Evolutionary conservation across 805 yeast genomes (phyloP).

Genomic region (Saccharomycopsis schoenii): DNA sequence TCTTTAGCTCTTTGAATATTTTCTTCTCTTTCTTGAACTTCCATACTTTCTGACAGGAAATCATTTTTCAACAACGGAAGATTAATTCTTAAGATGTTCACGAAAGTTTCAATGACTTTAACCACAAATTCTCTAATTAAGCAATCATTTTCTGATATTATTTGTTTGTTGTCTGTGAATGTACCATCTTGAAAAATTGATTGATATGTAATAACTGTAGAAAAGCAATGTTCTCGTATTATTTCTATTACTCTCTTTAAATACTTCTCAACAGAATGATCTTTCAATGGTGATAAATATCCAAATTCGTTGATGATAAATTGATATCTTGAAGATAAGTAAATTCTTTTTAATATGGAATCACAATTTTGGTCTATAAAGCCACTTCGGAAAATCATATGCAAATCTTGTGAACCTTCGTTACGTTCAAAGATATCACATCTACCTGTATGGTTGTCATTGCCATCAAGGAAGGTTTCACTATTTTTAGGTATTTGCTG

Average conservation of each 20-base stretch:
- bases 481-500: not conserved
- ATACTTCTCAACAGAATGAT: slow-evolving; percentile 45
- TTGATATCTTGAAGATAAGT: slow-evolving; percentile 55
- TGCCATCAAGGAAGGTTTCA: slow-evolving; percentile 14
- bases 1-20: slow-evolving; percentile 34
- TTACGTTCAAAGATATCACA: not conserved
- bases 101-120: slow-evolving; percentile 31
- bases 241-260: slow-evolving; percentile 75
- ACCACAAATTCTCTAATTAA: slow-evolving; percentile 20
- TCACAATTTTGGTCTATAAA: slow-evolving; percentile 15
- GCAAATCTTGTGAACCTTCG: not conserved
- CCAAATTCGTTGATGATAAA: slow-evolving; percentile 56
- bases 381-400: not conserved
- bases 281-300: slow-evolving; percentile 45
- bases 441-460: slow-evolving; percentile 23
- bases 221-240: slow-evolving; percentile 73
- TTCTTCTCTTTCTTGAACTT: not conserved
- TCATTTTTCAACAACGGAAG: slow-evolving; percentile 27
- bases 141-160: slow-evolving; percentile 20
- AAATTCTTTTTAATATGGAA: slow-evolving; percentile 42
- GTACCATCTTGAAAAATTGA: slow-evolving; percentile 42
- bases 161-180: slow-evolving; percentile 21
- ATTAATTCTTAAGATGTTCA: slow-evolving; percentile 25
- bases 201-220: slow-evolving; percentile 55
- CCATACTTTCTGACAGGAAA: slow-evolving; percentile 24